Conservation (phyloP, 1,139 yeast genomes). For the Kodamaea derodonti region DNA sequence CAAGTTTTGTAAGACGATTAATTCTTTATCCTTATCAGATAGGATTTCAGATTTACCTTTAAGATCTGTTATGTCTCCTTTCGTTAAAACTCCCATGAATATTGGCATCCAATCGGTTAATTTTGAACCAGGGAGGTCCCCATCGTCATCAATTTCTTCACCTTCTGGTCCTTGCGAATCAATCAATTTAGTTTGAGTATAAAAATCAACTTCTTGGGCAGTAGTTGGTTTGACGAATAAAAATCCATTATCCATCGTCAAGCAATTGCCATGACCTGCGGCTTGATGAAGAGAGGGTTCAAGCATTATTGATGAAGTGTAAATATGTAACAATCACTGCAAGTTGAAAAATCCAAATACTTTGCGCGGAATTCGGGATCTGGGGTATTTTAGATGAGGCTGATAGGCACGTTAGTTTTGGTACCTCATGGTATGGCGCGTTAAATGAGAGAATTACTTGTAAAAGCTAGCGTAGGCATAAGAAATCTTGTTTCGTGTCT, state of each 20-base stretch:
- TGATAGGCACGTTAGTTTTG: no score
- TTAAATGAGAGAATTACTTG: no score
- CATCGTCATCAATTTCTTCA: slow-evolving; percentile 8
- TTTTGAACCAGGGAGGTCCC: slow-evolving; percentile 24
- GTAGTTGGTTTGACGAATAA: slow-evolving; percentile 69
- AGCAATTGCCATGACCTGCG: slow-evolving; percentile 88
- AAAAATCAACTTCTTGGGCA: slow-evolving; percentile 68
- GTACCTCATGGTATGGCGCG: no score
- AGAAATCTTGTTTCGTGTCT: no score
- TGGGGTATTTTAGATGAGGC: no score
- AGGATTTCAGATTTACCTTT: background rate
- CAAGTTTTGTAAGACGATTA: slow-evolving; percentile 72
- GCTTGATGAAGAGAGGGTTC: slow-evolving; percentile 44
- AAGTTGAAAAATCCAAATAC: no score
- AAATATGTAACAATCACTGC: no score
- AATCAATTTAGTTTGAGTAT: slow-evolving; percentile 26
- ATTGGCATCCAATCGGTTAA: slow-evolving; percentile 54
- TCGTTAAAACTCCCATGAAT: slow-evolving; percentile 34
- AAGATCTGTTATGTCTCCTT: slow-evolving; percentile 21
- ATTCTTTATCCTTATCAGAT: slow-evolving; percentile 18
- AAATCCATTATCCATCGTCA: slow-evolving; percentile 54
- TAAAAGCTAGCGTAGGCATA: no score
- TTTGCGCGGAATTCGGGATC: no score
- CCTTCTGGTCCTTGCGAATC: slow-evolving; percentile 17
- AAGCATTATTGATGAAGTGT: background rate